Base-by-base conservation (phyloP, 1,139 yeast species). In the Debaryomycetaceae sp. region DNA sequence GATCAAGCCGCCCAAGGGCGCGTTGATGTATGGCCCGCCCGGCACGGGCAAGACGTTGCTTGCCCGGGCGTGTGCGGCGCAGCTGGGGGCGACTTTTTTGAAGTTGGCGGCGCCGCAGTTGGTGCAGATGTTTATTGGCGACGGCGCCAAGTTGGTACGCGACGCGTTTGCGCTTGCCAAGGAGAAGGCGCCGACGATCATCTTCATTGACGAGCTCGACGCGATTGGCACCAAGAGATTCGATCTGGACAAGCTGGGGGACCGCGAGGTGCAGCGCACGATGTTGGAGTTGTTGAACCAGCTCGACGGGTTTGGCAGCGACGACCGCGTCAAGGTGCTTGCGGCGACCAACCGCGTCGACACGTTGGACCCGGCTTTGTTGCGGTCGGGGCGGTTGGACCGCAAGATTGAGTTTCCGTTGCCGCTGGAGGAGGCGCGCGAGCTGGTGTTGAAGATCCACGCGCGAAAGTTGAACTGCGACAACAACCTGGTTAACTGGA, bases 61-160 rank as follows among this genome's bases (percentile, higher is more conserved):
- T 44, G 99, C 99, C 4, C 77, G 98, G 56, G 98, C 98, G 2
- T 91, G 98, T 75, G 99, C 99, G 10, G 98, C 98, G 4, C 97
- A 91, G 58, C 84, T 96, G 0, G 94, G 93, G 39, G 98, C 98
- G n/a, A 91, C 98, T 0, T 91, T 91, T 56, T 70, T 91, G 52
- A 91, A 91, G 53, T 71, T 93, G 41, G 97, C 98, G 1, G 99
- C 97, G 30, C 98, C 99, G 13, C 98, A 93, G 58, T 75, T 91
- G 46, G 98, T 91, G 28, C 98, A 93, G 57, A 91, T 91, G 98
- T 93, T 89, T 51, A 93, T 93, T 56, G 99, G 99, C 52, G 99
- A 91, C 57, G 98, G 98, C 60, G 98, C 98, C 36, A 91, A 91
- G 60, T 71, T 91, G 46, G 97, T 91, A 32, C 81, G 99, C 49